Evolutionary conservation across 2,329 filamentous ascomycete species (phyloP), one percentile per base, ranked within the genome.

Genomic region (Fusarium beomiforme): DNA sequence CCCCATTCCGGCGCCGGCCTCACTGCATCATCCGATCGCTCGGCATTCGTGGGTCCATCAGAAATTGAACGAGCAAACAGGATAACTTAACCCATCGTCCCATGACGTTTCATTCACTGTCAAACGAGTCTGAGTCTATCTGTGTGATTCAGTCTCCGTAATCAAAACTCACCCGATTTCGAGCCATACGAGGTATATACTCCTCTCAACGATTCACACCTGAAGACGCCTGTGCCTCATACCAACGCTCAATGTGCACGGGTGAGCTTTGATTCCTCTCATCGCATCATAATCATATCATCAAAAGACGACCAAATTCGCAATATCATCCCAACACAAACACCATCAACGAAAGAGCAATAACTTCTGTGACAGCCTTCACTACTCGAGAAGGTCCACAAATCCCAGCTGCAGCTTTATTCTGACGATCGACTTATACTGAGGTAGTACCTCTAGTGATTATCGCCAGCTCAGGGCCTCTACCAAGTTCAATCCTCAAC

Each of bases 11-110:
- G 73, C 71, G 70, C 73, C 74, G 65, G 64, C 59, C 59, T 51
- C 47, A n/a, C 47, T 73, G 43, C 69, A 76, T 76, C 74, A 58
- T 76, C 74, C 74, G 73, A 76, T 75, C 63, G 62, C 66, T 74
- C 70, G 70, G 71, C 64, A 62, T 57, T 65, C 74, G 73, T 76
- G 73, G 74, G 74, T 75, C 74, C 74, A 76, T 73, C 66, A 70
- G 59, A 61, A 49, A 21, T 56, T 65, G 65, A 59, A 71, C 47
- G 70, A 64, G 64, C 67, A 71, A 73, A 66, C 72, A 70, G 70
- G 67, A 67, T 66, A 55, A 47, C 53, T 26, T 46, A 47, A 34
- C 29, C 67, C 62, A 64, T 58, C 62, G 63, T 72, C 74, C 68
- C 74, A 75, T 76, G 73, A 76, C 73, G 70, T 65, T 64, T 59